Percentiles rank a stretch among this genome's conserved stretches.
These are phyloP conservation scores for Penicillium dipodomyicola DNA, from an alignment of 495 filamentous ascomycete species.

Conservation along the genomic window DNA sequence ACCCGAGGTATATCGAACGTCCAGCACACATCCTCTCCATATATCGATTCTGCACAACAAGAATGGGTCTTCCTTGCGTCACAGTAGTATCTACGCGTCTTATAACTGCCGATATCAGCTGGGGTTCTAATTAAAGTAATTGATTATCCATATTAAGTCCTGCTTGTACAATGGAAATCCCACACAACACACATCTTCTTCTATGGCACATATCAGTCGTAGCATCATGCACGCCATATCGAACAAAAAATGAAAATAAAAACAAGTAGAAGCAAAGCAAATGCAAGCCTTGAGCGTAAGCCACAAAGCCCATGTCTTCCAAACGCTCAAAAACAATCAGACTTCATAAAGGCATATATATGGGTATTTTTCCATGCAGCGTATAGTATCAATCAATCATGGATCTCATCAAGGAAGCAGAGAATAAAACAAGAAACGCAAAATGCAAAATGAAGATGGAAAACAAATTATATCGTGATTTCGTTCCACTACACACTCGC, in stretches of 20 bases:
- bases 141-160: conserved; percentile 13
- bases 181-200: not conserved
- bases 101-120: not conserved
- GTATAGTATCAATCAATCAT: conserved; percentile 4
- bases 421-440: no score
- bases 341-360: conserved; percentile 4
- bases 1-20: no score
- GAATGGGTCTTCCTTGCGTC: not conserved
- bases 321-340: conserved; percentile 3
- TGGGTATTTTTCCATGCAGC: conserved; percentile 11
- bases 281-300: not conserved
- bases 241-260: conserved; percentile 3
- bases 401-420: conserved; percentile 11
- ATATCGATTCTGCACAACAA: no score
- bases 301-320: not conserved
- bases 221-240: conserved; percentile 1
- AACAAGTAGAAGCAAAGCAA: conserved; percentile 3
- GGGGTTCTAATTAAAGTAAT: not conserved
- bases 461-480: not conserved
- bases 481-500: conserved; percentile 47
- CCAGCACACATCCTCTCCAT: no score
- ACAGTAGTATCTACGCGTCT: not conserved
- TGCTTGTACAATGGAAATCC: conserved; percentile 10
- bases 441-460: not conserved
- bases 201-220: conserved; percentile 8